Base-by-base conservation (phyloP, 1,284 basidiomycete species). In the Apiotrichum akiyoshidainum region DNA sequence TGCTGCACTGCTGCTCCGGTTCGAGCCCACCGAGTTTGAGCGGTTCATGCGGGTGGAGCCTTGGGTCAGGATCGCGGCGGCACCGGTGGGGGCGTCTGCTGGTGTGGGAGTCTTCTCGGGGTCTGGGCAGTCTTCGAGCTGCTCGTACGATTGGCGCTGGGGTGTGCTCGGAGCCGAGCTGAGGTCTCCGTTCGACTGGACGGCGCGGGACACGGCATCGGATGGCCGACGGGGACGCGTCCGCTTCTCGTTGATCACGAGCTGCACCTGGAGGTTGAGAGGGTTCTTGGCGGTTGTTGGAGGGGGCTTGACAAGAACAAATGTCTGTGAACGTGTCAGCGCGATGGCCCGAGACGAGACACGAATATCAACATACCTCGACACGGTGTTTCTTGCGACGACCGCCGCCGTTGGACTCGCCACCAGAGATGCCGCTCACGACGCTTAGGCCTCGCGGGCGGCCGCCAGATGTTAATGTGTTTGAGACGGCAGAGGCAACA, bases 251-350 rank as follows among this genome's bases (percentile, higher is more conserved):
- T 50, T 67, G 46, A 76, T 75, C 11, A 96, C 88, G 35, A 97
- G 86, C 75, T 97, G 94, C 8, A 97, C 87, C 74, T 97, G 94
- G 1, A 97, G 83, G 74, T 95, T 96, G 50, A 95, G 81, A 0
- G 92, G 90, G 68, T 96, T 92, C 66, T 89, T 89, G 16, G 87
- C 84, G 0, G 92, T 88, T 1, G 91, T 91, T 1, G 75, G 73
- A 11, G 75, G 74, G 9, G 75, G 75, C 56, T 71, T 69, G 63
- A 78, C 75, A 19, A 78, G 75, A 26, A 78, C 70, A 46, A 91
- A 92, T 0, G 87, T 90, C 90, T 93, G 70, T 6, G 19, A n/a
- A 40, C 34, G 10, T 31, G 59, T 58, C 57, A 60, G 54, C 45
- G 54, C 45, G 19, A 0, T 26, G 9, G 6, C 14, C 13, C 26